These are phyloP conservation scores for Chrysoporthe deuterocubensis DNA, from an alignment of 2,329 filamentous ascomycete genomes.

Conservation along the genomic window DNA sequence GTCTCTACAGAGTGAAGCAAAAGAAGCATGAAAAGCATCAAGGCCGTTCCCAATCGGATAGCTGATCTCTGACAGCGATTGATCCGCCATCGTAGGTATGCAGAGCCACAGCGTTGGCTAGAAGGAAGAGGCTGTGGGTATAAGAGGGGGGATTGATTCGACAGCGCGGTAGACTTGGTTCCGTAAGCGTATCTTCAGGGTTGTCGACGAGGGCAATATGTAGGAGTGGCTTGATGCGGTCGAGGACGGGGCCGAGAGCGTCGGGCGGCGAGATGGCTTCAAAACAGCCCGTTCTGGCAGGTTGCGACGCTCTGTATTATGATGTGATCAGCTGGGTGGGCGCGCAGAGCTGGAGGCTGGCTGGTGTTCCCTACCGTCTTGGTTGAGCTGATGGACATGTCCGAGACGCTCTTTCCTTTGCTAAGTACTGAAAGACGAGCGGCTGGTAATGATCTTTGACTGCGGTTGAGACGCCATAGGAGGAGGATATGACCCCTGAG, in stretches of 20 bases:
- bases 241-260: background rate
- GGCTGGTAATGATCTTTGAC: background rate
- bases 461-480: no score
- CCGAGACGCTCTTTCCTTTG: background rate
- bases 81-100: slow-evolving; percentile 38
- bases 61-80: slow-evolving; percentile 29
- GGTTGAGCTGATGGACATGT: no score
- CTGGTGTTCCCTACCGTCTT: no score
- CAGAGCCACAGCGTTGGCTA: no score
- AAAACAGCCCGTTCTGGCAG: background rate
- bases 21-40: background rate
- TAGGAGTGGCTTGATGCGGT: background rate
- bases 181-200: no score
- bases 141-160: no score
- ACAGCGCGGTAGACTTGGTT: no score
- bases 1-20: background rate
- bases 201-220: no score
- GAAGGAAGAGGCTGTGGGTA: no score
- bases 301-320: background rate
- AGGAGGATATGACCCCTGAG: background rate
- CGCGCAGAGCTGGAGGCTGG: background rate
- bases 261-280: background rate
- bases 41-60: background rate
- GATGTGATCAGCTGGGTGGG: background rate
- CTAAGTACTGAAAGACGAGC: background rate